phyloP scores from a whole-genome alignment of 495 filamentous ascomycete genomes.

The Penicillium turbatum region DNA sequence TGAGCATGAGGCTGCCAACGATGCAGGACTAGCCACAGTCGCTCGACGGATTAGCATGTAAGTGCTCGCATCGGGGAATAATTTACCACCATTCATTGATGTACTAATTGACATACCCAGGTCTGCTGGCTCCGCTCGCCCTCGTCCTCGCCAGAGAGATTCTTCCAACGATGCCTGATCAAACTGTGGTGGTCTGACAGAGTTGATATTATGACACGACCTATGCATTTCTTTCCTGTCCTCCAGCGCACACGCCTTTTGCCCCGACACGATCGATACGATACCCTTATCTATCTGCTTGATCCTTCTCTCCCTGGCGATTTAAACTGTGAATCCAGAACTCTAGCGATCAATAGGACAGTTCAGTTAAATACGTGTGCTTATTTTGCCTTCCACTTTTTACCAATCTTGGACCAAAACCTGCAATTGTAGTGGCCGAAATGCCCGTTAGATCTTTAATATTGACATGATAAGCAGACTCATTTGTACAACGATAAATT shows the following conservation, averaged over 20 bases:
- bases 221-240: slow-evolving; percentile 26
- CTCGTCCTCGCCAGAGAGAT: slow-evolving; percentile 32
- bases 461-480: slow-evolving; percentile 8
- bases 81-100: neutral
- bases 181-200: slow-evolving; percentile 7
- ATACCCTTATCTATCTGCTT: slow-evolving; percentile 29
- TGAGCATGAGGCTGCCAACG: slow-evolving; percentile 82
- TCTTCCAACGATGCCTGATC: slow-evolving; percentile 26
- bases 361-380: slow-evolving; percentile 9
- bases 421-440: neutral
- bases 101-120: slow-evolving; percentile 21
- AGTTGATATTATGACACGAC: slow-evolving; percentile 30
- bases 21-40: slow-evolving; percentile 75
- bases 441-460: slow-evolving; percentile 5
- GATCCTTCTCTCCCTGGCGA: slow-evolving; percentile 17
- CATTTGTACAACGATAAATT: neutral
- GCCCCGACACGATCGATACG: slow-evolving; percentile 30
- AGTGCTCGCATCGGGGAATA: slow-evolving; percentile 36
- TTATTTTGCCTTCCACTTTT: neutral
- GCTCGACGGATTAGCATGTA: slow-evolving; percentile 95
- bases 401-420: neutral
- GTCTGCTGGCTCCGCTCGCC: slow-evolving; percentile 37
- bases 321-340: slow-evolving; percentile 13
- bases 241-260: slow-evolving; percentile 27
- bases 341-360: slow-evolving; percentile 16